phyloP scores from a whole-genome alignment of 345 rosid species.

The Combretum micranthum region DNA sequence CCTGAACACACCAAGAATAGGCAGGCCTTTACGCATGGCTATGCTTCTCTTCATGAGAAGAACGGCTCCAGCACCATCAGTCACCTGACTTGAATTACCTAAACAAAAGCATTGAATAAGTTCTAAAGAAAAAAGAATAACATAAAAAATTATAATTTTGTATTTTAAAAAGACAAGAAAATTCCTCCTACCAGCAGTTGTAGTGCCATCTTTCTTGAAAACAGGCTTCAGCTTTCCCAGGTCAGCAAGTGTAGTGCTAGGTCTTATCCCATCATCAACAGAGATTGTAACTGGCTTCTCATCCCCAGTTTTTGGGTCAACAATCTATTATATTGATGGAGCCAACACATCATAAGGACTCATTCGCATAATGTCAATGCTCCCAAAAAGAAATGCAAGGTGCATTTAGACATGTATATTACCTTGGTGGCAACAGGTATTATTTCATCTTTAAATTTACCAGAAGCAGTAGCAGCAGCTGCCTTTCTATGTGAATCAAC shows the following conservation, averaged over 20 bases:
- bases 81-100: constrained; percentile 96
- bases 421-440: constrained; percentile 88
- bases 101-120: not conserved
- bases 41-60: constrained; percentile 87
- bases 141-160: not conserved
- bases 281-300: constrained; percentile 66
- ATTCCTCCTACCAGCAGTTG: constrained; percentile 71
- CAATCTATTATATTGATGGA: constrained; percentile 39
- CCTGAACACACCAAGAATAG: constrained; percentile 94
- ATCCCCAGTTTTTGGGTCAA: constrained; percentile 80
- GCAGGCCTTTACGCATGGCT: constrained; percentile 68
- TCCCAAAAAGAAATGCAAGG: constrained; percentile 2
- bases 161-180: not conserved
- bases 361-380: constrained; percentile 1
- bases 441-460: constrained; percentile 87
- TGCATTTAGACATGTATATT: constrained; percentile 6
- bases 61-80: constrained; percentile 96
- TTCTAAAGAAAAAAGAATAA: constrained; percentile 1
- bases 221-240: constrained; percentile 67
- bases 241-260: constrained; percentile 55
- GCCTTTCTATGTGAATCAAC: constrained; percentile 95
- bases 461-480: constrained; percentile 80
- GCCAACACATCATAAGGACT: too few relatives aligned
- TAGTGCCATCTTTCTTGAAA: constrained; percentile 82
- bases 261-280: constrained; percentile 90